Base-by-base conservation (phyloP, 164 flowering plant genomes). In the Platanus orientalis region DNA sequence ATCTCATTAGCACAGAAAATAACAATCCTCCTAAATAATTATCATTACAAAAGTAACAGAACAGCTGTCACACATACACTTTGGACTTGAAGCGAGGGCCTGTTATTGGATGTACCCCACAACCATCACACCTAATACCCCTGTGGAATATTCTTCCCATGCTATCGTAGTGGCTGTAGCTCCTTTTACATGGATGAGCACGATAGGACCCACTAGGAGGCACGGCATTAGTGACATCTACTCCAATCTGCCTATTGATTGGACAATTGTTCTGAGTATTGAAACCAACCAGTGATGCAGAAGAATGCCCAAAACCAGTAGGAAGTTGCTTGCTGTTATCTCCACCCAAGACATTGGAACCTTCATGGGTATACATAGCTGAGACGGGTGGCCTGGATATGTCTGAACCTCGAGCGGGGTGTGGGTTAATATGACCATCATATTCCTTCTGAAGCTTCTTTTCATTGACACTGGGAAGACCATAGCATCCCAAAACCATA, bases 141-240 rank as follows among this genome's bases (percentile, higher is more conserved):
- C 20, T 49, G 52, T 49, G 52, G 52, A 49, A 20, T 29, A 50
- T 29, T 25, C 29, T 70, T 19, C 30, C 48, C 30, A 48, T 29
- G 47, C 63, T 66, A 58, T 74, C 79, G 68, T 32, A 28, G 25
- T 59, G 52, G 12, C 24, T 51, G 17, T 24, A n/a, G 65, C 39
- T 69, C 63, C 76, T 76, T 36, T 63, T 75, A 30, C 32, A 55
- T 39, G 65, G 49, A 17, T 16, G 49, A 16, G 4, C 12, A 45
- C 49, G 21, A 19, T 2, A 1, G 49, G 12, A 17, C 49, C 49
- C 49, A 45, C 49, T 19, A 45, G 49, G 49, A 45, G 49, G 20
- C n/a, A 45, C 19, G 16, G 16, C 49, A 45, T 45, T 19, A 45
- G 49, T 12, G 49, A 17, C 16, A 13, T 45, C 49, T 17, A 45